Conservation (phyloP, 352 stramenopile genomes). For the Phytopythium delawarense region DNA sequence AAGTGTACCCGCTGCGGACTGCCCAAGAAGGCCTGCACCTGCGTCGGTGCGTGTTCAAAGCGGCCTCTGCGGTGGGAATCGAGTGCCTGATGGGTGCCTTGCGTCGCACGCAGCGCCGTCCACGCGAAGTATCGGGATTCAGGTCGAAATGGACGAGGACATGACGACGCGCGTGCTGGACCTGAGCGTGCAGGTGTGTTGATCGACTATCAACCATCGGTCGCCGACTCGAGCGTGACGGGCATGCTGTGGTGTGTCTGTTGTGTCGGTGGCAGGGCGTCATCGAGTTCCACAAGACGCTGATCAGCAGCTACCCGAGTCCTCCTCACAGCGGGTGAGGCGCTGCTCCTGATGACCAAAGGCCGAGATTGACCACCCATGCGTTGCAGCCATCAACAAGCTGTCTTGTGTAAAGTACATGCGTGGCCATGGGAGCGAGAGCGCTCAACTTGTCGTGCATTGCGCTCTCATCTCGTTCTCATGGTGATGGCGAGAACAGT, state of each 20-base stretch:
- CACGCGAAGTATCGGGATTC: constrained; percentile 62
- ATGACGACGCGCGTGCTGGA: constrained; percentile 79
- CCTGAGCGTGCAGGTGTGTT: constrained; percentile 62
- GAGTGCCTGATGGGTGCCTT: constrained; percentile 1
- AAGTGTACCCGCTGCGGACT: constrained; percentile 76
- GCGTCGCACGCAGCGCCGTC: constrained; percentile 28
- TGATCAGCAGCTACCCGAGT: constrained; percentile 35
- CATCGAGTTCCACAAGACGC: constrained; percentile 64
- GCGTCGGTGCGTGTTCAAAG: constrained; percentile 35
- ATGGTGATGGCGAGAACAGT: no score
- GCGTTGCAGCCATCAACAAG: no score
- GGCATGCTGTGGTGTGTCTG: neutral
- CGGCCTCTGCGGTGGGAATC: neutral
- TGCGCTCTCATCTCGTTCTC: no score
- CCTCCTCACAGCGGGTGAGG: constrained; percentile 25
- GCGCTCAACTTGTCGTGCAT: no score
- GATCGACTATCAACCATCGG: neutral
- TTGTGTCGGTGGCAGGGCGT: constrained; percentile 32
- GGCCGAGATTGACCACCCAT: no score
- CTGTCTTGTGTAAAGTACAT: no score
- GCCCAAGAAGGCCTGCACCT: constrained; percentile 74
- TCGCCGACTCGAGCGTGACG: neutral
- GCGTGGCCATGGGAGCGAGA: no score
- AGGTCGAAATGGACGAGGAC: constrained; percentile 77
- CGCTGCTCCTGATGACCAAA: neutral